Evolutionary conservation across 1,139 yeast genomes (phyloP), one percentile per base, ranked within the genome.

Genomic region (Zygosaccharomyces sapae): DNA sequence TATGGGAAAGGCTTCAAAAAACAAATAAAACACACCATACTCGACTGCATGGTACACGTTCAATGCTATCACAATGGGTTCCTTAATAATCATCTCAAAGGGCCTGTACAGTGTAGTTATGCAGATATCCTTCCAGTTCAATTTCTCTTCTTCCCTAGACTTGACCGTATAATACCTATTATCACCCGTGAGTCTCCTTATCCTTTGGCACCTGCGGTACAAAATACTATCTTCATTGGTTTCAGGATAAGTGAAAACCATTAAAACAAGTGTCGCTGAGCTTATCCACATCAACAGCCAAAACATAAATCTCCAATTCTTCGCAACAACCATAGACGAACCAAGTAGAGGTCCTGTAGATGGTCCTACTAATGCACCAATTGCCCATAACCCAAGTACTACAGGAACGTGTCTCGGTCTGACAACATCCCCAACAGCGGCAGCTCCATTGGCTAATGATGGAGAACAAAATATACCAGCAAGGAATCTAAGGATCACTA

Each of bases 291-390:
- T 51, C 55, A 68, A 53, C 43, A 72, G 66, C 78, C 78, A 74
- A 51, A 70, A 71, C 6, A 72, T 64, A 65, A 70, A 67, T 57
- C 77, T 66, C 78, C 78, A 75, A 24, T 49, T 60, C 73, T 70
- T 50, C 65, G 70, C 61, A 67, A 69, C 63, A 67, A 50, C 74
- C 70, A 55, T 71, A 68, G 67, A 69, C 62, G 56, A 77, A 44
- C 82, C 81, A 42, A 83, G 67, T 13, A 81, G 63, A 4, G 88
- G 88, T 2, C 86, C 89, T 30, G 80, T 55, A 22, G 75, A 74
- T 0, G 86, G 86, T 40, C 87, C 88, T 51, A 64, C 71, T 56
- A 70, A 80, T 58, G 74, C 79, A 63, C 65, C 78, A 48, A 55
- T 73, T 64, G 75, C 79, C 81, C 71, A 79, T 47, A 68, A 64